Base-by-base conservation (phyloP, 2,329 filamentous ascomycete species). In the Penicillium janthinellum region DNA sequence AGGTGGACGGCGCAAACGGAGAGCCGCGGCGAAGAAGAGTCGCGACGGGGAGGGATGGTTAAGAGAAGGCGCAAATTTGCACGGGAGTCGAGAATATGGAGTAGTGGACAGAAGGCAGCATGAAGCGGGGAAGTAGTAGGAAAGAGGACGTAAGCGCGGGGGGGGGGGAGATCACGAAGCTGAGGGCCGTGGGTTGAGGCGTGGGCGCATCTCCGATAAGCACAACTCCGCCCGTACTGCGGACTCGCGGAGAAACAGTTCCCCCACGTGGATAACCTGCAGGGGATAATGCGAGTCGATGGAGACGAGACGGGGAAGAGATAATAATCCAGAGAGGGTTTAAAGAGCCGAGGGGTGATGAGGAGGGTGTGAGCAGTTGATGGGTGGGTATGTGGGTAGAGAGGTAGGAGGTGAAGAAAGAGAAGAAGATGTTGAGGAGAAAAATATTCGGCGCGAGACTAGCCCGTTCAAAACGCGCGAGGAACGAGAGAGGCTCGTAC, bases 171-270 rank as follows among this genome's bases (percentile, higher is more conserved):
- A 59, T 63, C 60, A 63, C 53, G 44, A 54, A 59, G 57, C 54
- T 59, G 51, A 64, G 48, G 54, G 37, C 39, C 48, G 58, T 50
- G 50, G 54, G 45, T 51, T 48, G 48, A 45, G 17, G 37, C 41
- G 45, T 45, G 37, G 50, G 59, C 44, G 60, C 62, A 64, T 64
- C 31, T 54, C 59, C 57, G 55, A 58, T 60, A 54, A 52, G 53
- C 56, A 60, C 45, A 22, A 20, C 34, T 17, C 34, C 49, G 17
- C 17, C 2, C 42, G 42, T 17, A 45, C 6, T 15, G 12, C 15
- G 8, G 49, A 15, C 35, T 22, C 11, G 47, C n/a, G 47, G 28
- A 38, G 49, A 38, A 38, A n/a, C 15, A 7, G 5, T 38, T 14
- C 25, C 34, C 35, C 49, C 49, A 52, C 49, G 49, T 52, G 49